phyloP scores from a whole-genome alignment of 257 asterid species.

The Eustoma russellianum region DNA sequence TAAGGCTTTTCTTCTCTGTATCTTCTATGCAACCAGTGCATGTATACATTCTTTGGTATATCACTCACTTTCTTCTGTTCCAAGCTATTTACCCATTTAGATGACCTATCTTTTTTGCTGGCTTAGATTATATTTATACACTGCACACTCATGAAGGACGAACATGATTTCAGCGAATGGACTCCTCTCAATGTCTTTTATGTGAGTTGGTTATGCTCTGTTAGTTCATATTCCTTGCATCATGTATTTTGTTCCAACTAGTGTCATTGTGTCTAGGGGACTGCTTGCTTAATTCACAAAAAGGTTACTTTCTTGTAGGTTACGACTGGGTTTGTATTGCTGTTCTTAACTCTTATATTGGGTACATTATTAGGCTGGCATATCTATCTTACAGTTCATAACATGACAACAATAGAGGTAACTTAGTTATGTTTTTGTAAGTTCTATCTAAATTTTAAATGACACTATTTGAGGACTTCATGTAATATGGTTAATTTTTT shows the following conservation, averaged over 20 bases:
- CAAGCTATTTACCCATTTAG: not conserved
- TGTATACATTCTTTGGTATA: constrained; percentile 58
- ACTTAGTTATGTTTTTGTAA: not conserved
- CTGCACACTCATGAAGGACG: constrained; percentile 37
- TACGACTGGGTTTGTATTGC: constrained; percentile 35
- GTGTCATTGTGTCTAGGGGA: no score
- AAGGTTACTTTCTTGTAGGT: constrained; percentile 25
- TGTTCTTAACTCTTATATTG: constrained; percentile 43
- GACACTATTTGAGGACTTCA: not conserved
- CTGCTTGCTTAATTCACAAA: no score
- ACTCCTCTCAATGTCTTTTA: constrained; percentile 34
- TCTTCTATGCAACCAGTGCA: constrained; percentile 65
- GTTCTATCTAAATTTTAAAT: not conserved
- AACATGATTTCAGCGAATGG: constrained; percentile 31
- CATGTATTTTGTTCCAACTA: no score
- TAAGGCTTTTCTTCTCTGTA: constrained; percentile 56
- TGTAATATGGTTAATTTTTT: constrained; percentile 6
- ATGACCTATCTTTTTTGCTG: not conserved
- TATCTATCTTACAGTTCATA: constrained; percentile 62
- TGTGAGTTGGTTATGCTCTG: constrained; percentile 36
- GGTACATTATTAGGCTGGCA: constrained; percentile 81
- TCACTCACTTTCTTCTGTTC: constrained; percentile 5
- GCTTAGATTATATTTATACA: constrained; percentile 38
- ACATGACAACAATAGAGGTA: constrained; percentile 95
- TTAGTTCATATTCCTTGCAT: constrained; percentile 1